Evolutionary conservation across 768 basidiomycete genomes (phyloP), one percentile per base, ranked within the genome.

Genomic region (Tulasnella sp.): DNA sequence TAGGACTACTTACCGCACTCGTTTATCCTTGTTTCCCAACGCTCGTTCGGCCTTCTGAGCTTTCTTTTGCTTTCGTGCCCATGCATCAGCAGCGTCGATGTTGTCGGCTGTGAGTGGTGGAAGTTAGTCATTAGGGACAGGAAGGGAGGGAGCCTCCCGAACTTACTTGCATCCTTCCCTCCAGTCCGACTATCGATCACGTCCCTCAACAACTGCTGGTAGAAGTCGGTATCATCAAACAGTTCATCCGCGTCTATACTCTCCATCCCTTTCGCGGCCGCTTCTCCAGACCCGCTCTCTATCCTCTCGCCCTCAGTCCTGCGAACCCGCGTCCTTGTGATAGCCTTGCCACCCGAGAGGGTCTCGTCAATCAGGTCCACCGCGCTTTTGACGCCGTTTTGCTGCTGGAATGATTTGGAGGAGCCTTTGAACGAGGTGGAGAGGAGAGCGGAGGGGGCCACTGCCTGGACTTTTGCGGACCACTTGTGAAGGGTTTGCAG

Each of bases 401-500:
- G 88, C 84, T 89, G 91, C 58, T 88, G 88, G 34, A 74, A 44
- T 16, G 84, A 87, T 88, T 86, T 88, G 90, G 34, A 87, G 84
- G 80, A 58, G 12, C 37, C 9, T 64, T 89, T 89, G 85, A 96
- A 95, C 8, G 93, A 87, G 80, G 91, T 92, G 64, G 93, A 92
- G 7, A 92, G 88, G 18, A 94, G 90, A 60, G 89, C 92, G 9
- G 93, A 92, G 16, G 96, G 93, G 2, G 96, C 91, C 7, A 98
- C 96, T 0, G 97, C 94, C 84, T 96, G 94, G 54, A 99, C 94
- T 87, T 99, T 99, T 37, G 93, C 89, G 14, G 96, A 98, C 98
- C 98, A 99, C 86, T 99, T 99, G 54, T 90, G 88, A 37, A 99
- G 89, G 1, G 94, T 96, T 81, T 92, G 91, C 64, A 96, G 85